Base-by-base conservation (phyloP, 1,284 basidiomycete genomes). In the Singerocomus inundabilis region DNA sequence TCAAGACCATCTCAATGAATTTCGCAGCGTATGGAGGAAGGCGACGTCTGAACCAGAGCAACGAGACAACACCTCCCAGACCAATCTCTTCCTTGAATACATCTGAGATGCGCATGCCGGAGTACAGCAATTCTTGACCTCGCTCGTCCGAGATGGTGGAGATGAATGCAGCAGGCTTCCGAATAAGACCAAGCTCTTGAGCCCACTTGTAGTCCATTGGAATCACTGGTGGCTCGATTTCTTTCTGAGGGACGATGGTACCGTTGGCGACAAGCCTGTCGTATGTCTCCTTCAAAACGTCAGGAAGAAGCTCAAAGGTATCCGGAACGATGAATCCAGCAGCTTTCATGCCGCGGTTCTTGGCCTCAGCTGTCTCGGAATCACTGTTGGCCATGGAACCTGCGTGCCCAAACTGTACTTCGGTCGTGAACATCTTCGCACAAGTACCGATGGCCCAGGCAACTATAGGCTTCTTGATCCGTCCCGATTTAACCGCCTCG, bases 181-280 rank as follows among this genome's bases (percentile, higher is more conserved):
- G 89, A 72, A 99, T 95, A 70, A 98, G 87, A 52, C 96, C 96
- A 52, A 98, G 88, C 77, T 98, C 96, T 78, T 92, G 88, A 38
- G 96, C 96, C 96, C 96, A 98, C 80, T 98, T 97, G 88, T 98
- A 99, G 78, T 99, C 96, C 92, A 98, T 96, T 26, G 96, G 96
- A 70, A 98, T 98, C 57, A 91, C 85, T 21, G 96, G 96, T 29
- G 95, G 93, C 35, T 94, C 90, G 51, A 86, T 78, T 77, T 98
- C 96, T 44, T 76, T 61, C 76, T 85, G 79, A 59, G 86, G 88
- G 42, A 76, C 71, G 70, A 98, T 85, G 39, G 74, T 66, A 46
- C 94, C 93, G 40, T 69, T 70, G 57, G 71, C 67, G 49, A 98
- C 89, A 57, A 99, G 88, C 55, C 74, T 76, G 60, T 94, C 84